phyloP scores from a whole-genome alignment of 1,139 yeast species.

The Pichia sp. region DNA sequence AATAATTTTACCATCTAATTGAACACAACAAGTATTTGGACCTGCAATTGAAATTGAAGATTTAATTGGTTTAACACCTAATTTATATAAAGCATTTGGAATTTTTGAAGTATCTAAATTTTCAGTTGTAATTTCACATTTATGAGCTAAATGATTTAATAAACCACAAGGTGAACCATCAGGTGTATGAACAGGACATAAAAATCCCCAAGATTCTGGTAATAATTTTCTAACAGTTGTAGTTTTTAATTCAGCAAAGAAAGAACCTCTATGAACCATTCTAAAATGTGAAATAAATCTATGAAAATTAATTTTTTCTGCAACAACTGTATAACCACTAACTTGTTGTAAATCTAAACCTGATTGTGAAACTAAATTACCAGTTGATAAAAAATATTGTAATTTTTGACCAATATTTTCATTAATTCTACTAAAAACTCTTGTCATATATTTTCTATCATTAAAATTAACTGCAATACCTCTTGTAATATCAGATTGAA shows the following conservation, averaged over 20 bases:
- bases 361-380: constrained; percentile 93
- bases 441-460: constrained; percentile 74
- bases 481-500: constrained; percentile 75
- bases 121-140: constrained; percentile 78
- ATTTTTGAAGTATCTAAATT: constrained; percentile 70
- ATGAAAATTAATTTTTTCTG: constrained; percentile 95
- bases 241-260: constrained; percentile 96
- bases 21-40: constrained; percentile 81
- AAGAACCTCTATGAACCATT: constrained; percentile 99
- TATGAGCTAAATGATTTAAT: constrained; percentile 92
- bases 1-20: constrained; percentile 83
- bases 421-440: constrained; percentile 74
- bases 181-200: constrained; percentile 99
- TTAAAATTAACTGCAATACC: constrained; percentile 78
- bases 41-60: constrained; percentile 67
- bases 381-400: constrained; percentile 92
- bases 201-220: constrained; percentile 98
- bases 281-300: constrained; percentile 96
- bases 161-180: constrained; percentile 99
- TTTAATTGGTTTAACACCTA: constrained; percentile 80
- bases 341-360: constrained; percentile 98
- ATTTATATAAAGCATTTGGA: constrained; percentile 56
- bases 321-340: constrained; percentile 96
- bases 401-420: constrained; percentile 93
- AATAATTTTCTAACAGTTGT: constrained; percentile 93